Percentiles rank a stretch among this genome's conserved stretches.
Conservation (phyloP, 2,329 filamentous ascomycete genomes). For the Curvularia lunata region DNA sequence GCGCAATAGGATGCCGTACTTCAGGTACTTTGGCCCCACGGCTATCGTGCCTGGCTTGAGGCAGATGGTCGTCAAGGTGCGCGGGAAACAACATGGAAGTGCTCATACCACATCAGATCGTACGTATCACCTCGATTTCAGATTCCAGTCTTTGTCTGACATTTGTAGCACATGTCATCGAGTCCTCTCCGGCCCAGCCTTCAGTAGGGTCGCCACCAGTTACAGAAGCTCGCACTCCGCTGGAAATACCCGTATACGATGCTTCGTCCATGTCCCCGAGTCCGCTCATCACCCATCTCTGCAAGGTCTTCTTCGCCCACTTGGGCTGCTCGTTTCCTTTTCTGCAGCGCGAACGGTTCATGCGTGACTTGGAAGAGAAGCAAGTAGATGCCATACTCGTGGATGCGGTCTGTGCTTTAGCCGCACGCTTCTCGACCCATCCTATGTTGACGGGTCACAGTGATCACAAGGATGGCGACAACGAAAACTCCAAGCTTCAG, state of each 20-base stretch:
- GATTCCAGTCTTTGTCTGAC: slow-evolving; percentile 6
- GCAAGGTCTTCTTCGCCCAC: slow-evolving; percentile 80
- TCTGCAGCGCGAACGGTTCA: slow-evolving; percentile 72
- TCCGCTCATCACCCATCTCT: slow-evolving; percentile 75
- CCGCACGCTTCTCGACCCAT: slow-evolving; percentile 76
- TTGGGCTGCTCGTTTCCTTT: slow-evolving; percentile 89
- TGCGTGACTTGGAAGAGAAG: slow-evolving; percentile 79
- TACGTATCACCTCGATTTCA: slow-evolving; percentile 20
- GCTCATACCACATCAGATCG: slow-evolving; percentile 63
- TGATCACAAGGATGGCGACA: slow-evolving; percentile 50
- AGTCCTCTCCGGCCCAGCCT: slow-evolving; percentile 46
- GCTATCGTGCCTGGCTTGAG: slow-evolving; percentile 92
- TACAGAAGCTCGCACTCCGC: slow-evolving; percentile 51
- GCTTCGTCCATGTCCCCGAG: slow-evolving; percentile 74
- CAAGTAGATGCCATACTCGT: slow-evolving; percentile 83
- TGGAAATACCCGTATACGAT: slow-evolving; percentile 73
- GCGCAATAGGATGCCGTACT: slow-evolving; percentile 79
- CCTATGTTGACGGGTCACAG: slow-evolving; percentile 59
- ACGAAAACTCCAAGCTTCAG: slow-evolving; percentile 33
- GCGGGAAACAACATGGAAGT: slow-evolving; percentile 67
- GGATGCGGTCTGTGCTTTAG: slow-evolving; percentile 82
- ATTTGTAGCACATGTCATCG: slow-evolving; percentile 30
- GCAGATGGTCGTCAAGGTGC: slow-evolving; percentile 84
- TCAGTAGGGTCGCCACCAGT: slow-evolving; percentile 37
- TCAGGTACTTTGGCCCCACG: slow-evolving; percentile 87